A percentile compares a stretch with the other conserved stretches of the same genome.
These are phyloP conservation scores for Crithidia thermophila DNA, from an alignment of 208 protist species.

Conservation along the genomic window DNA sequence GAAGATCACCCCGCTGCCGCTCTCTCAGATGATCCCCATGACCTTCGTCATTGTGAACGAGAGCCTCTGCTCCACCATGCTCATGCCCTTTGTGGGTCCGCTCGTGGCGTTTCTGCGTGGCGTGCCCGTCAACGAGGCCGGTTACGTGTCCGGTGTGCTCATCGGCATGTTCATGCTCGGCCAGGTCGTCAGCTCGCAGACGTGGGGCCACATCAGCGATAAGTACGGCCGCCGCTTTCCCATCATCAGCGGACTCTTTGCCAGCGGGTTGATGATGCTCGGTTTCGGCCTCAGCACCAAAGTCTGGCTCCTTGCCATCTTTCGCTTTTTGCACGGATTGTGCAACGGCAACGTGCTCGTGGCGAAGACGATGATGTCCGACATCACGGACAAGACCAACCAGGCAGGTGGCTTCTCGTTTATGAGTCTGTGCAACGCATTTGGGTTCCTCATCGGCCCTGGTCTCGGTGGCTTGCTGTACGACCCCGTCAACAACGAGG, in stretches of 20 bases:
- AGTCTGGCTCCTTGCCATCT: constrained; percentile 46
- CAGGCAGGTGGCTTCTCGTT: constrained; percentile 94
- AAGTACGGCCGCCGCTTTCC: constrained; percentile 57
- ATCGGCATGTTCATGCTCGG: constrained; percentile 65
- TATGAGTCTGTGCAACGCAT: constrained; percentile 88
- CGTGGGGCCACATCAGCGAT: constrained; percentile 72
- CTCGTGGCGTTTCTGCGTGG: constrained; percentile 54
- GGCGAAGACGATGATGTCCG: constrained; percentile 79
- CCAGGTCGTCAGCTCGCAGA: constrained; percentile 51
- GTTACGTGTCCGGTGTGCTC: constrained; percentile 57
- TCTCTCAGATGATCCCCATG: constrained; percentile 59
- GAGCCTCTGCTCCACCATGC: constrained; percentile 60
- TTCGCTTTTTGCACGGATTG: constrained; percentile 67
- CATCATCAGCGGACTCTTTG: constrained; percentile 59
- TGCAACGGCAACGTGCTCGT: constrained; percentile 85
- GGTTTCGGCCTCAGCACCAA: constrained; percentile 63
- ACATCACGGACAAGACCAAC: constrained; percentile 75
- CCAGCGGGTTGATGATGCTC: constrained; percentile 66
- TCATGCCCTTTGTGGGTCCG: constrained; percentile 60
- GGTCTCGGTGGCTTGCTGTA: constrained; percentile 66
- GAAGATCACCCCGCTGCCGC: constrained; percentile 51
- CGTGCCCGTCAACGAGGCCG: constrained; percentile 43
- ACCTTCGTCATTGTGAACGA: constrained; percentile 68
- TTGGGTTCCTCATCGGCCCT: constrained; percentile 69
- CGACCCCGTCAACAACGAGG: constrained; percentile 38